Percentiles rank a stretch among this genome's conserved stretches.
phyloP scores from a whole-genome alignment of 768 basidiomycete species.

The Psilocybe subaeruginosa region DNA sequence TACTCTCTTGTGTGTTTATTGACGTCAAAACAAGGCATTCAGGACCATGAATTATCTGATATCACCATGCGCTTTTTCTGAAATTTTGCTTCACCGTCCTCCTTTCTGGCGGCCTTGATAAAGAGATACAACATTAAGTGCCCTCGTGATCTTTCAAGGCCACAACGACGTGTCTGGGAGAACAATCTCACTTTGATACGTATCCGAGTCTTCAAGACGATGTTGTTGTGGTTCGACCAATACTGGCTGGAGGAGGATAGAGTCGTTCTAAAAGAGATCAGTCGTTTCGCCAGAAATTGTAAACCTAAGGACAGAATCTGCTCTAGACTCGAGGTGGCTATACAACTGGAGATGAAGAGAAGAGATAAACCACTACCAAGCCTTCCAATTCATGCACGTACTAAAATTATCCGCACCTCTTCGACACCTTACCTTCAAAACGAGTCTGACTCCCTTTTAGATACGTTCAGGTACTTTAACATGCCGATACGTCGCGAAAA shows the following conservation, averaged over 20 bases:
- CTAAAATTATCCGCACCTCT: no score
- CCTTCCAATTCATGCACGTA: no score
- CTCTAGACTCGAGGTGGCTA: background rate
- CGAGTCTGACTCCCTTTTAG: background rate
- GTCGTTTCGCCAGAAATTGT: background rate
- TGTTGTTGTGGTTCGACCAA: slow-evolving; percentile 15
- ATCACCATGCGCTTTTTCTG: slow-evolving; percentile 77
- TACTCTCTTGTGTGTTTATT: slow-evolving; percentile 45
- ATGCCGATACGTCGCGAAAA: slow-evolving; percentile 38
- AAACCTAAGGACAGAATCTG: background rate
- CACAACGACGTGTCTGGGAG: background rate
- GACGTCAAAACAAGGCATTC: slow-evolving; percentile 41
- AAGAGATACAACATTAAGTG: slow-evolving; percentile 23
- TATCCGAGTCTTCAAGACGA: slow-evolving; percentile 3
- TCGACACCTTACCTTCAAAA: no score
- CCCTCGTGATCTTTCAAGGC: slow-evolving; percentile 38
- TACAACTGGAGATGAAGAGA: background rate
- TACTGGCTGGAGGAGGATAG: slow-evolving; percentile 1
- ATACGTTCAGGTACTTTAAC: background rate
- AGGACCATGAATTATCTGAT: slow-evolving; percentile 46
- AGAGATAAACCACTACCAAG: background rate
- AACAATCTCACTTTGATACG: slow-evolving; percentile 4
- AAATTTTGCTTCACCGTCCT: slow-evolving; percentile 57
- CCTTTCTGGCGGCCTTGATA: slow-evolving; percentile 10
- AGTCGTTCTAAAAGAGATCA: background rate